Percentiles rank a stretch among this genome's conserved stretches.
Conservation (phyloP, 495 filamentous ascomycete genomes). For the Cenococcum geophilum region DNA sequence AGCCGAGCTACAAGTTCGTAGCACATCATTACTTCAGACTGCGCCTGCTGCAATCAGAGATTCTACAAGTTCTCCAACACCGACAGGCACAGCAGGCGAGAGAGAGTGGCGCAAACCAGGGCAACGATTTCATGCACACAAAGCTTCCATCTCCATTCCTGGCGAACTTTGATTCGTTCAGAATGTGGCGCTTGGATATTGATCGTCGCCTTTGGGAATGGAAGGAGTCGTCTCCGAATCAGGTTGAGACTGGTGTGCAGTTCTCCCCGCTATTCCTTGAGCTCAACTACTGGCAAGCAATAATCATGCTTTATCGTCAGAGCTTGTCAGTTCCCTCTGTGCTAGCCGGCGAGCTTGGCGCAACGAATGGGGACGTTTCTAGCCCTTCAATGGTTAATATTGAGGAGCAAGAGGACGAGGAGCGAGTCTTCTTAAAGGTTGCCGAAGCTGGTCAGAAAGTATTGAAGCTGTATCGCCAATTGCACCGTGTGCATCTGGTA, state of each 20-base stretch:
- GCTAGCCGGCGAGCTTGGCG: conserved; percentile 71
- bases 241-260: conserved; percentile 71
- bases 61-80: conserved; percentile 86
- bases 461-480: conserved; percentile 78
- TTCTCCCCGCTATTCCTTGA: conserved; percentile 85
- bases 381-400: conserved; percentile 54
- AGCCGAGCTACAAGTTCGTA: conserved; percentile 79
- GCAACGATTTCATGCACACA: conserved; percentile 68
- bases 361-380: conserved; percentile 56
- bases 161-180: conserved; percentile 73
- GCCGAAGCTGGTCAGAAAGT: conserved; percentile 93
- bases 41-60: conserved; percentile 89
- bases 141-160: conserved; percentile 81
- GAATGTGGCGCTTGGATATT: conserved; percentile 82
- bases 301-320: conserved; percentile 93
- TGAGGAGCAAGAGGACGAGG: conserved; percentile 72
- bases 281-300: conserved; percentile 96
- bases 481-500: conserved; percentile 81
- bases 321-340: conserved; percentile 80
- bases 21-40: conserved; percentile 88
- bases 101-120: conserved; percentile 49
- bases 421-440: conserved; percentile 84
- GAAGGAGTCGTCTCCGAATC: conserved; percentile 74
- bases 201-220: conserved; percentile 78
- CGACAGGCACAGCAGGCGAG: conserved; percentile 68